Evolutionary conservation across 139 green algal species (phyloP).

Genomic region (Limnomonas spitsbergensis): DNA sequence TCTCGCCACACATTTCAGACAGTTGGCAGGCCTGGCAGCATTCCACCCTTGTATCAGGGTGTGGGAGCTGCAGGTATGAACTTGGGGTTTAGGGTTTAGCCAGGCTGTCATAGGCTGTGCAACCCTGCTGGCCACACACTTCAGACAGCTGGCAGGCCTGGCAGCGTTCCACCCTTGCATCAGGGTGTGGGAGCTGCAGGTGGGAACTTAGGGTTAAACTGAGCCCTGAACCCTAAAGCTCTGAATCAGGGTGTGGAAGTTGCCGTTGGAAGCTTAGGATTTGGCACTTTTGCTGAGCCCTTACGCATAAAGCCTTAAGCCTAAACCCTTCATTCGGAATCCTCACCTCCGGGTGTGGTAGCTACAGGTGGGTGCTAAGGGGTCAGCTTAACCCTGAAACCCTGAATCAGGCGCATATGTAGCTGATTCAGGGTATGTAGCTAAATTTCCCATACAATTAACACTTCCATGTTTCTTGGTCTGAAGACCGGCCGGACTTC

Average conservation of each 20-base stretch:
- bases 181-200: neutral
- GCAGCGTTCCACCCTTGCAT: constrained; percentile 55
- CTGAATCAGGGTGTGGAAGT: neutral
- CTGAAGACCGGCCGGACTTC: too few species aligned
- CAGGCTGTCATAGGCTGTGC: constrained; percentile 24
- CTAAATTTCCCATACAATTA: too few species aligned
- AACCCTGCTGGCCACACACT: constrained; percentile 77
- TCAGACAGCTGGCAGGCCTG: constrained; percentile 58
- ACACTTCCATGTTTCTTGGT: too few species aligned
- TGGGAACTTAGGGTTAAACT: neutral
- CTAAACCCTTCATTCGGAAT: neutral
- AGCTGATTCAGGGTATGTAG: too few species aligned
- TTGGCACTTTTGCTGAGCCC: neutral
- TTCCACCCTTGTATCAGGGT: constrained; percentile 59
- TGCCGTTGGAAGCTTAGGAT: neutral
- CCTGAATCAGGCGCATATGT: too few species aligned
- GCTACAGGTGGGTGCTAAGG: too few species aligned
- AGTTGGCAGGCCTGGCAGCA: constrained; percentile 54
- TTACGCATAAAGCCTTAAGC: neutral
- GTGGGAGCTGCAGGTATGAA: constrained; percentile 61
- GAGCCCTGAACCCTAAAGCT: neutral
- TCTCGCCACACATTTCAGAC: constrained; percentile 73
- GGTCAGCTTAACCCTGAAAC: too few species aligned
- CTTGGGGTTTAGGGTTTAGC: too few species aligned
- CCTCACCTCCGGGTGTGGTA: too few species aligned